Conservation (phyloP, 2,329 filamentous ascomycete species). For the Mollisiaceae sp. region DNA sequence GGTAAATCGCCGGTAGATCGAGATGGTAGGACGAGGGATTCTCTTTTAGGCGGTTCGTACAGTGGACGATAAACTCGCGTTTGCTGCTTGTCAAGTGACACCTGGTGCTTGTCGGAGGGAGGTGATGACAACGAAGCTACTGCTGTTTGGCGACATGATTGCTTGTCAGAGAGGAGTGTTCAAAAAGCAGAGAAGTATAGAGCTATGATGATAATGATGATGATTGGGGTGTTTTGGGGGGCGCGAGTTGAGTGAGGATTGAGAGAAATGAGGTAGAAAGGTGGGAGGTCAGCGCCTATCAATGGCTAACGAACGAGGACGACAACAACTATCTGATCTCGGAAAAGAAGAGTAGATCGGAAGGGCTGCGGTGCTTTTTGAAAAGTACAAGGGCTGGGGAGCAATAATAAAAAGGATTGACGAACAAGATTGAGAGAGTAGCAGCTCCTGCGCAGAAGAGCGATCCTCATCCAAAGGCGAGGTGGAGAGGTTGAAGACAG, state of each 20-base stretch:
- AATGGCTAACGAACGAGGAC: slow-evolving; percentile 28
- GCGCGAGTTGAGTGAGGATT: slow-evolving; percentile 19
- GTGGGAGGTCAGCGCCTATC: slow-evolving; percentile 30
- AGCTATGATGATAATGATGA: slow-evolving; percentile 18
- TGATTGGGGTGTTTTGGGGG: slow-evolving; percentile 10
- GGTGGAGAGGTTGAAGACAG: slow-evolving; percentile 27
- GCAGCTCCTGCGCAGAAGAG: slow-evolving; percentile 25
- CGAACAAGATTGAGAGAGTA: slow-evolving; percentile 42
- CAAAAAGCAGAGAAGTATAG: slow-evolving; percentile 33
- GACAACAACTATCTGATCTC: slow-evolving; percentile 33
- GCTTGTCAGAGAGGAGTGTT: slow-evolving; percentile 45
- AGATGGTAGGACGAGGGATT: slow-evolving; percentile 24
- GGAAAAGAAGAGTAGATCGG: slow-evolving; percentile 38
- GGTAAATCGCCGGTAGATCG: slow-evolving; percentile 8
- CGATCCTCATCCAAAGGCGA: slow-evolving; percentile 29
- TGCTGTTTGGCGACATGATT: slow-evolving; percentile 47
- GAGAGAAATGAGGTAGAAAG: slow-evolving; percentile 32
- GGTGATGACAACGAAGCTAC: slow-evolving; percentile 35
- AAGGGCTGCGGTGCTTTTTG: slow-evolving; percentile 16
- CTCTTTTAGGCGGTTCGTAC: slow-evolving; percentile 30
- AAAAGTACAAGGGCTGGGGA: slow-evolving; percentile 36
- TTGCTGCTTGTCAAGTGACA: slow-evolving; percentile 42
- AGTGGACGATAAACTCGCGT: slow-evolving; percentile 22
- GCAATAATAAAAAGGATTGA: slow-evolving; percentile 38
- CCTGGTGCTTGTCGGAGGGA: slow-evolving; percentile 37